phyloP scores from a whole-genome alignment of 2,329 filamentous ascomycete species.

The Pyrenophora graminea region DNA sequence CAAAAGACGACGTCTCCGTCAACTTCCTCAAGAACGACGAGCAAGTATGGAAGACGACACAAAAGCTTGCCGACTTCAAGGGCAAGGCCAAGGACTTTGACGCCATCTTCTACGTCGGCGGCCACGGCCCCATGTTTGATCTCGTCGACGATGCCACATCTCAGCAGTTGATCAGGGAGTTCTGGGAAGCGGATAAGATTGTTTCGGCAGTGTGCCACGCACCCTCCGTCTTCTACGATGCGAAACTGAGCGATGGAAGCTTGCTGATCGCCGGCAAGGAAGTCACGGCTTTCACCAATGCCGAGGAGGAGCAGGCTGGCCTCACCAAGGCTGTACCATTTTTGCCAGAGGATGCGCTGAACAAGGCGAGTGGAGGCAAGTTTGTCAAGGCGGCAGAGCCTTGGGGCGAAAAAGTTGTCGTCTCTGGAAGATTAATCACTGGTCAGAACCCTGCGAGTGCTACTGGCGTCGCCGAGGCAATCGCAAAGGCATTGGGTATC shows the following conservation, averaged over 20 bases:
- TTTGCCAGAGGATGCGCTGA: slow-evolving; percentile 61
- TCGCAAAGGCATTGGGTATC: slow-evolving; percentile 45
- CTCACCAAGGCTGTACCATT: slow-evolving; percentile 60
- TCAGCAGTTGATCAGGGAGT: slow-evolving; percentile 65
- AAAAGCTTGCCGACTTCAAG: slow-evolving; percentile 60
- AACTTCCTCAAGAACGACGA: slow-evolving; percentile 57
- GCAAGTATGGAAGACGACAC: slow-evolving; percentile 66
- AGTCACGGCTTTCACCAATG: slow-evolving; percentile 65
- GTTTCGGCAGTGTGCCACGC: slow-evolving; percentile 72
- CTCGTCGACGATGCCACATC: slow-evolving; percentile 62
- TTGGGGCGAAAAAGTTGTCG: slow-evolving; percentile 52
- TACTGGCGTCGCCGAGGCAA: slow-evolving; percentile 49
- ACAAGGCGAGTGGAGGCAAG: slow-evolving; percentile 56
- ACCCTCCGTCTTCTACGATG: slow-evolving; percentile 65
- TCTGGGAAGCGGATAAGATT: slow-evolving; percentile 64
- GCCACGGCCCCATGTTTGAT: slow-evolving; percentile 70
- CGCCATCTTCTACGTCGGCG: slow-evolving; percentile 65
- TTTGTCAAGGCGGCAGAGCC: slow-evolving; percentile 61
- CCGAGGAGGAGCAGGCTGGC: slow-evolving; percentile 57
- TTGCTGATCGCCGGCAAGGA: slow-evolving; percentile 60
- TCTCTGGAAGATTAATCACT: slow-evolving; percentile 50
- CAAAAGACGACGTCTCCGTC: slow-evolving; percentile 54
- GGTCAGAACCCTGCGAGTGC: slow-evolving; percentile 56
- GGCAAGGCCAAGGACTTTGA: slow-evolving; percentile 64
- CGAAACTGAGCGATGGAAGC: slow-evolving; percentile 55